These are phyloP conservation scores for Pueraria montana DNA, from an alignment of 306 rosid species.

Conservation along the genomic window DNA sequence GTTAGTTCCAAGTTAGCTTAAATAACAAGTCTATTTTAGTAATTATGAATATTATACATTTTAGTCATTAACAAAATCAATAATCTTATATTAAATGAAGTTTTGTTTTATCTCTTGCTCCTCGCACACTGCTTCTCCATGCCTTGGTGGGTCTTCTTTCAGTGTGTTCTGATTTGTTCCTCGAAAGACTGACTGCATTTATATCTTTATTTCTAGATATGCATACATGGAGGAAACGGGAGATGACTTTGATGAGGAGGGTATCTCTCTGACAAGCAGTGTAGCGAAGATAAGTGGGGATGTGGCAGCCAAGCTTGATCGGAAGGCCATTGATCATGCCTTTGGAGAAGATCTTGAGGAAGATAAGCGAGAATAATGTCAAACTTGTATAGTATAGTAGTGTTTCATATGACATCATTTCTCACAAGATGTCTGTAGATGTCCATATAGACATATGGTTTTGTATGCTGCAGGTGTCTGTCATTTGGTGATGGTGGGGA, in stretches of 20 bases:
- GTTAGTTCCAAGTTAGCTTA: background rate
- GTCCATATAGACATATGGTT: slow-evolving; percentile 47
- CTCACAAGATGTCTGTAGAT: slow-evolving; percentile 50
- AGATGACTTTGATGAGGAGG: slow-evolving; percentile 91
- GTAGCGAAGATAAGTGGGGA: slow-evolving; percentile 65
- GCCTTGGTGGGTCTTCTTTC: background rate
- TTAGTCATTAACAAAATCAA: background rate
- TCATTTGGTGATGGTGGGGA: slow-evolving; percentile 33
- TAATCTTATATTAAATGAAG: background rate
- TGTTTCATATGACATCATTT: slow-evolving; percentile 42
- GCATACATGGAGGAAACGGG: slow-evolving; percentile 87
- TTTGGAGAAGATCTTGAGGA: slow-evolving; percentile 84
- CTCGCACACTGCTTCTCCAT: background rate
- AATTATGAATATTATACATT: slow-evolving; percentile 1
- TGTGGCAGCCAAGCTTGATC: slow-evolving; percentile 56
- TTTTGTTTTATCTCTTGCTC: background rate
- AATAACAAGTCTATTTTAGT: background rate
- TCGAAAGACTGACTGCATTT: slow-evolving; percentile 6
- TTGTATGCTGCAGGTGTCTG: slow-evolving; percentile 43
- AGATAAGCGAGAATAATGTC: slow-evolving; percentile 82
- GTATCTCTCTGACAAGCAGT: slow-evolving; percentile 77
- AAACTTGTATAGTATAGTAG: slow-evolving; percentile 39
- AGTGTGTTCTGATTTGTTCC: slow-evolving; percentile 10
- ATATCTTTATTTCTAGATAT: slow-evolving; percentile 61
- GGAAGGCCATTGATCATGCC: slow-evolving; percentile 59